Percentiles rank a stretch among this genome's conserved stretches.
Evolutionary conservation across 2,329 filamentous ascomycete species (phyloP).

Genomic region (Ceratocystis papillata): DNA sequence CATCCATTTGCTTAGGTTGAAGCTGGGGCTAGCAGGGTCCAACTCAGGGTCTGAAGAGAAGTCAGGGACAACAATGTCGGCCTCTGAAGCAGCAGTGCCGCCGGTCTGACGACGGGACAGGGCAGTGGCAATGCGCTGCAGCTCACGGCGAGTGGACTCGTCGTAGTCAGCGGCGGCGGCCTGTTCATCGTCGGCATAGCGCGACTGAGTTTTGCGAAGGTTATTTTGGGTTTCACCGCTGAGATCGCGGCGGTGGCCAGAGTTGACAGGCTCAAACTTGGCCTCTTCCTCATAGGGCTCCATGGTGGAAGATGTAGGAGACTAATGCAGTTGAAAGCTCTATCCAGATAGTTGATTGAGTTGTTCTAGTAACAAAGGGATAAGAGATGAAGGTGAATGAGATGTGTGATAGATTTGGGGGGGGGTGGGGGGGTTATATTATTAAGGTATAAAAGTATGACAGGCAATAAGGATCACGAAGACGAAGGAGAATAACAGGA

Average conservation of each 20-base stretch:
- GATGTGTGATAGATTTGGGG: neutral
- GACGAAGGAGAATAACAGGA: neutral
- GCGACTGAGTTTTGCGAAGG: neutral
- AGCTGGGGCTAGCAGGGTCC: slow-evolving; percentile 33
- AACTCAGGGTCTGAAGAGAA: slow-evolving; percentile 30
- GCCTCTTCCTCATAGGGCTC: slow-evolving; percentile 13
- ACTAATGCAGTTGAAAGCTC: neutral
- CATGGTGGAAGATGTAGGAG: neutral
- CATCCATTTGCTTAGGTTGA: slow-evolving; percentile 37
- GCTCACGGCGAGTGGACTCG: slow-evolving; percentile 31
- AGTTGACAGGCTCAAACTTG: neutral
- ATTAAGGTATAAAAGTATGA: slow-evolving; percentile 7
- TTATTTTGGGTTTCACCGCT: slow-evolving; percentile 10
- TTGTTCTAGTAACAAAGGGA: too few species aligned
- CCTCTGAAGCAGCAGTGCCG: slow-evolving; percentile 26
- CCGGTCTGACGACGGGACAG: slow-evolving; percentile 32
- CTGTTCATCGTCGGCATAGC: slow-evolving; percentile 6
- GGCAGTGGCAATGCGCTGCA: slow-evolving; percentile 34
- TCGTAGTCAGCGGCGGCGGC: slow-evolving; percentile 25
- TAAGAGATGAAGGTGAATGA: neutral
- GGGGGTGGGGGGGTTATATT: neutral
- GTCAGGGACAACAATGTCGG: slow-evolving; percentile 16
- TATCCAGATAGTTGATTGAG: too few species aligned
- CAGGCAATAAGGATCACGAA: too few species aligned
- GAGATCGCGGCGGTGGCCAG: slow-evolving; percentile 1